Conservation (phyloP, 1,139 yeast species). For the Wickerhamomyces sp. region DNA sequence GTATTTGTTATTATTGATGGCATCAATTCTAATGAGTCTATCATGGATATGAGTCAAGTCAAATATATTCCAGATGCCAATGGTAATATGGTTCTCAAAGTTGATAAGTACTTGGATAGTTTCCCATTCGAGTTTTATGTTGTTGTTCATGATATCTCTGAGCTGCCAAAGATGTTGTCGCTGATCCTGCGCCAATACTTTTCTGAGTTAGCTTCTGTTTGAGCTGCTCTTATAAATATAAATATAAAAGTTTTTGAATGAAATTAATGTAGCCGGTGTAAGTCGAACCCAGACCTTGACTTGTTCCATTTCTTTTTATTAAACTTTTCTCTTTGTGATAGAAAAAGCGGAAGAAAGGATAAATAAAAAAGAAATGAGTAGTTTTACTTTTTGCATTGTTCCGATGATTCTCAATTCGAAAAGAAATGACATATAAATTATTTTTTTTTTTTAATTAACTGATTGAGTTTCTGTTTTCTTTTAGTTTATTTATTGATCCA, state of each 20-base stretch:
- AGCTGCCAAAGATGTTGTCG: slow-evolving; percentile 89
- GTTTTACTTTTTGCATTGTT: neutral
- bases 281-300: too few relatives aligned
- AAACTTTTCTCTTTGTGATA: too few relatives aligned
- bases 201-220: slow-evolving; percentile 51
- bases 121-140: slow-evolving; percentile 98
- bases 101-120: slow-evolving; percentile 80
- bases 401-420: too few relatives aligned
- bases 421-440: too few relatives aligned
- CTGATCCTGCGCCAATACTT: slow-evolving; percentile 89
- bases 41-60: slow-evolving; percentile 93
- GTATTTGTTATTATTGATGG: slow-evolving; percentile 96
- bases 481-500: too few relatives aligned
- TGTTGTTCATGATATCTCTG: slow-evolving; percentile 83
- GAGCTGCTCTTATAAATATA: too few relatives aligned
- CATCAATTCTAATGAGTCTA: slow-evolving; percentile 76
- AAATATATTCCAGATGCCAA: slow-evolving; percentile 64
- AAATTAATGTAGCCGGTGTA: too few relatives aligned
- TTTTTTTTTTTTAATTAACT: neutral
- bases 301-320: too few relatives aligned
- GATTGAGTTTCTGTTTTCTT: neutral
- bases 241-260: too few relatives aligned
- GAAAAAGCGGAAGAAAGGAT: neutral
- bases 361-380: neutral
- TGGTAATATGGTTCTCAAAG: slow-evolving; percentile 71